These are phyloP conservation scores for Phoma sp. DNA, from an alignment of 2,329 filamentous ascomycete species.

Conservation along the genomic window DNA sequence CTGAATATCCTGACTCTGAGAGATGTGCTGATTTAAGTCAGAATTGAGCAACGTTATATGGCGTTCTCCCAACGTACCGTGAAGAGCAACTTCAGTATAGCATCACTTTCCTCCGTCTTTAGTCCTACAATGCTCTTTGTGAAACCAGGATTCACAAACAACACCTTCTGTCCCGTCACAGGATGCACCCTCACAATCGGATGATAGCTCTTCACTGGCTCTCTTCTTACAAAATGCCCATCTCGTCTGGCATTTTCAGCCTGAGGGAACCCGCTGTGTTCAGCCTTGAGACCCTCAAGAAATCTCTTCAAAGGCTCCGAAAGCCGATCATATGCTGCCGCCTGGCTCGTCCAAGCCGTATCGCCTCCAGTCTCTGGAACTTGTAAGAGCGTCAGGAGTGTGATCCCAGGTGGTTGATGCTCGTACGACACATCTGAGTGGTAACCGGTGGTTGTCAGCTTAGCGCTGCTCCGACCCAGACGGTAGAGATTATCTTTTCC, in stretches of 20 bases:
- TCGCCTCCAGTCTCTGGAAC: constrained; percentile 59
- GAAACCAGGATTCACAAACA: constrained; percentile 83
- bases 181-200: constrained; percentile 76
- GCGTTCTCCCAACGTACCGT: constrained; percentile 28
- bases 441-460: constrained; percentile 54
- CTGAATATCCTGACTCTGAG: constrained; percentile 72
- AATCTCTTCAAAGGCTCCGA: constrained; percentile 25
- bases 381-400: constrained; percentile 56
- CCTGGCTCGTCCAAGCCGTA: constrained; percentile 55
- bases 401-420: constrained; percentile 55
- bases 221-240: constrained; percentile 43
- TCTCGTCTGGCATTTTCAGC: constrained; percentile 63
- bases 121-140: constrained; percentile 78
- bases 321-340: constrained; percentile 52
- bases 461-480: constrained; percentile 27
- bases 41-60: constrained; percentile 33
- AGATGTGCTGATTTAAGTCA: constrained; percentile 64
- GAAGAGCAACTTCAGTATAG: constrained; percentile 75
- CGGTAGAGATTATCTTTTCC: constrained; percentile 35
- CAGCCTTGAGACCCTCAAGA: constrained; percentile 70
- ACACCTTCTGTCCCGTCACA: constrained; percentile 75
- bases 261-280: constrained; percentile 79
- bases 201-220: constrained; percentile 30
- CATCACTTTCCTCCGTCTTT: constrained; percentile 80
- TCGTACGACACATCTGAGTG: constrained; percentile 59